Base-by-base conservation (phyloP, 192 early-diverging fungal genomes). In the Coemansia javaensis region DNA sequence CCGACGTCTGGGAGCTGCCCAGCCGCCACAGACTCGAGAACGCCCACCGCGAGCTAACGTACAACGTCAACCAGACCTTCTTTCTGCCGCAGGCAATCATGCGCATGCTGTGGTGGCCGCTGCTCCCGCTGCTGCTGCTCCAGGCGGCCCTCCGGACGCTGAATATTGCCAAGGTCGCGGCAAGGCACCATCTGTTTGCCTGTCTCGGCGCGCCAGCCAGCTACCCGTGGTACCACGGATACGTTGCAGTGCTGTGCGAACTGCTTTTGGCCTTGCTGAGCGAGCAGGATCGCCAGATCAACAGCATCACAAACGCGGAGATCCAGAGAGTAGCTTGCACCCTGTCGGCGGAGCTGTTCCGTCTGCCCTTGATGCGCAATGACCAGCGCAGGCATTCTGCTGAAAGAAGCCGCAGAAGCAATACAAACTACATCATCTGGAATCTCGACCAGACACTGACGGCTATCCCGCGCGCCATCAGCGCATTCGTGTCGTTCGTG, bases 311-410 rank as follows among this genome's bases (percentile, higher is more conserved):
- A 1, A 4, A 2, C 2, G 17, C 7, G 1, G 66, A 70, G 32
- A 36, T 41, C 4, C 9, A 32, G 0, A 18, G 59, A 3, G 59
- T 61, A 37, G 33, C 30, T 15, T 31, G 34, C 6, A 53, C 59
- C 12, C 13, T 69, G 6, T 27, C 56, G 32, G 49, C 62, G 3
- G 53, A 40, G 27, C 47, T 69, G 1, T 56, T 69, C 13, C 44
- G 53, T 11, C 24, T 61, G 30, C 66, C 58, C 1, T 53, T 69
- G 23, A 15, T 41, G 9, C 43, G 47, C 34, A 18, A 34, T 7
- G 51, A 41, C 3, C 20, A 41, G 5, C 39, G 49, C 21, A 50
- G 23, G n/a, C n/a, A n/a, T n/a, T 27, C 32, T 40, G 8, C 32
- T 42, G 6, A 20, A 32, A 2, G 37, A 40, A 20, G 22, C 37